Base-by-base conservation (phyloP, 139 green algal genomes). In the Chlamydomonas sp. region DNA sequence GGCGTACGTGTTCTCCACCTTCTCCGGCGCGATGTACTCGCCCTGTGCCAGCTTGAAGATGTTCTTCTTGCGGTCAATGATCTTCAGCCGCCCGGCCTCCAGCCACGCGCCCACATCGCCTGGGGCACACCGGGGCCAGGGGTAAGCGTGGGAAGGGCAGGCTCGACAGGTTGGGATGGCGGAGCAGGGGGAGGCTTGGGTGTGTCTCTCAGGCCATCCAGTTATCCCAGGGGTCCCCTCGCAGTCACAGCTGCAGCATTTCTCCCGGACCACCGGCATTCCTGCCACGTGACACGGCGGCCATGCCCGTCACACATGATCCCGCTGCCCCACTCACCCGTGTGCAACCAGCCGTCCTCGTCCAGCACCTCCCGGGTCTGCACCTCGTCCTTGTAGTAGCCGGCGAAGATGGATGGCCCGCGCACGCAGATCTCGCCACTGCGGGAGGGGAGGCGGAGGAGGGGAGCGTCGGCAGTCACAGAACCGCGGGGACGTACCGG, bases 21-120 rank as follows among this genome's bases (percentile, higher is more conserved):
- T 99, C 91, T 99, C 98, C 1, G 97, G 97, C 4, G 98, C 98
- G 17, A 99, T 95, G 93, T 99, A 99, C 94, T 99, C 97, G 31
- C 97, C 97, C 90, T 97, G 94, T 2, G 96, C 95, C 78, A 99
- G 93, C 94, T 99, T 99, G 95, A 99, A 99, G 84, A 99, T 97
- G 91, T 98, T 99, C 90, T 99, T 99, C 91, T 98, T 98, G 88
- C 97, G 93, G 93, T 99, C 97, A 73, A 99, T 98, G 93, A 99
- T 99, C 86, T 98, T 98, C n/a, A 99, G 95, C 20, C 95, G 93
- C 2, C 95, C 96, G 9, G 95, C 95, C 31, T 92, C 90, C 63
- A 97, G 86, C 95, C 95, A 97, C 59, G 83, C 88, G 63, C 95
- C 96, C n/a, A 97, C 95, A 81, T 98, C 95, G 64, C 90, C 91